Percentiles rank a stretch among this genome's conserved stretches.
phyloP scores from a whole-genome alignment of 2,329 filamentous ascomycete species.

The Fragosphaeria purpurea region DNA sequence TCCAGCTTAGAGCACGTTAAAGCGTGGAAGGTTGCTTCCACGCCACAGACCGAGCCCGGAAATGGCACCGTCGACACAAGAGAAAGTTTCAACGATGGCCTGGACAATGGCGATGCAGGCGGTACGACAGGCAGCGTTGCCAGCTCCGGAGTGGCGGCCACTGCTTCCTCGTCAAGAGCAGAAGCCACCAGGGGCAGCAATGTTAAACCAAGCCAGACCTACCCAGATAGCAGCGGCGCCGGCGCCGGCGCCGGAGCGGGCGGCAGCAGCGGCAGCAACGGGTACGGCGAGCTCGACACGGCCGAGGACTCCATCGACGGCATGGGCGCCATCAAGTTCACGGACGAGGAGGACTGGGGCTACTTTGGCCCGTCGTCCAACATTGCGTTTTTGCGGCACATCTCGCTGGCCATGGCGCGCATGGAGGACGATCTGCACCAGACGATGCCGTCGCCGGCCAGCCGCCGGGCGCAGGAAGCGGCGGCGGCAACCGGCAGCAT shows the following conservation, averaged over 20 bases:
- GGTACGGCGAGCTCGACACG: not conserved
- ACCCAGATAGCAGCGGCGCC: too few species aligned
- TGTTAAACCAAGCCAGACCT: too few species aligned
- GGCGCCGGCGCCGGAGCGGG: too few species aligned
- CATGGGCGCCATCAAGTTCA: conserved; percentile 16
- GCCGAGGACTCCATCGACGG: conserved; percentile 14
- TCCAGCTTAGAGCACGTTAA: not conserved
- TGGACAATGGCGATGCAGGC: conserved; percentile 4
- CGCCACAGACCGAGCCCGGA: not conserved
- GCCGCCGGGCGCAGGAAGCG: not conserved
- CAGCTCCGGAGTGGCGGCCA: too few species aligned
- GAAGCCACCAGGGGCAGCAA: too few species aligned
- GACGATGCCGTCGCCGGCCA: not conserved
- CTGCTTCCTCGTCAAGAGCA: too few species aligned
- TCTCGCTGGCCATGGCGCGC: conserved; percentile 10
- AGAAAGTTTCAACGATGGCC: conserved; percentile 13
- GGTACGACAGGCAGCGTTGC: too few species aligned
- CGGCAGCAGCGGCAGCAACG: not conserved
- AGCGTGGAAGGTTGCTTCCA: not conserved
- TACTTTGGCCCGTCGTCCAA: conserved; percentile 18
- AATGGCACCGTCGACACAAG: not conserved
- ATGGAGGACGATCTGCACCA: conserved; percentile 2
- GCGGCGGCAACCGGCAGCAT: not conserved
- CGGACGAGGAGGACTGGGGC: conserved; percentile 13
- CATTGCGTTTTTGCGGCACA: conserved; percentile 17